Evolutionary conservation across 805 yeast genomes (phyloP).

Genomic region (Yamadazyma ubonensis): DNA sequence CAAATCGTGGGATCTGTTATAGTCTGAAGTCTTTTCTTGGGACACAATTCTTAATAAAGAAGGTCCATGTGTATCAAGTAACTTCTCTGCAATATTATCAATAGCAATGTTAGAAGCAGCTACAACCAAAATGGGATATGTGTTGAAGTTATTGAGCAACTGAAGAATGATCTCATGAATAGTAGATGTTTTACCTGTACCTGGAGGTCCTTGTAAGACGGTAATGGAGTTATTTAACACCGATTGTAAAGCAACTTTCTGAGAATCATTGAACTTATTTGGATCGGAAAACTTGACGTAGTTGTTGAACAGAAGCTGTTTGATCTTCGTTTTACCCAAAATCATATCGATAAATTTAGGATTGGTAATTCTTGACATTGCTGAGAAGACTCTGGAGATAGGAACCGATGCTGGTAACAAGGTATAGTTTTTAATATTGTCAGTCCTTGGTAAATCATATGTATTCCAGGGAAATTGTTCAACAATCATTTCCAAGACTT

Average conservation of each 20-base stretch:
- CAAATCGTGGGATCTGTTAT: conserved; percentile 55
- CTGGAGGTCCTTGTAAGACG: conserved; percentile 62
- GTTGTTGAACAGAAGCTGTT: conserved; percentile 58
- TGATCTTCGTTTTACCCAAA: conserved; percentile 53
- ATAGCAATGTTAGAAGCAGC: conserved; percentile 78
- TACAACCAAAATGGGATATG: conserved; percentile 66
- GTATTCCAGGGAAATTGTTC: conserved; percentile 61
- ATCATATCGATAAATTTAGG: conserved; percentile 52
- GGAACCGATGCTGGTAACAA: conserved; percentile 64
- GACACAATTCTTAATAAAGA: conserved; percentile 60
- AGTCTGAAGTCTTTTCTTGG: conserved; percentile 59
- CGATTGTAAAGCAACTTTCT: conserved; percentile 54
- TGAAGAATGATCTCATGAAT: conserved; percentile 49
- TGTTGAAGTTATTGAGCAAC: conserved; percentile 51
- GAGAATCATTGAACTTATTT: conserved; percentile 54
- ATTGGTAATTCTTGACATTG: conserved; percentile 61
- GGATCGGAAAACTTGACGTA: conserved; percentile 48
- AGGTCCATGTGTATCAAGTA: conserved; percentile 48
- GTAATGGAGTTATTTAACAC: conserved; percentile 52
- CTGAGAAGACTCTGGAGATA: conserved; percentile 59
- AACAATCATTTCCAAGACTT: conserved; percentile 44
- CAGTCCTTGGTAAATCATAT: conserved; percentile 46
- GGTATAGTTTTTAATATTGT: conserved; percentile 34
- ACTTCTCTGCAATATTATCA: conserved; percentile 72
- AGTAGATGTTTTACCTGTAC: conserved; percentile 51